Conservation (phyloP, 2,329 filamentous ascomycete genomes). For the Diatrype stigma region DNA sequence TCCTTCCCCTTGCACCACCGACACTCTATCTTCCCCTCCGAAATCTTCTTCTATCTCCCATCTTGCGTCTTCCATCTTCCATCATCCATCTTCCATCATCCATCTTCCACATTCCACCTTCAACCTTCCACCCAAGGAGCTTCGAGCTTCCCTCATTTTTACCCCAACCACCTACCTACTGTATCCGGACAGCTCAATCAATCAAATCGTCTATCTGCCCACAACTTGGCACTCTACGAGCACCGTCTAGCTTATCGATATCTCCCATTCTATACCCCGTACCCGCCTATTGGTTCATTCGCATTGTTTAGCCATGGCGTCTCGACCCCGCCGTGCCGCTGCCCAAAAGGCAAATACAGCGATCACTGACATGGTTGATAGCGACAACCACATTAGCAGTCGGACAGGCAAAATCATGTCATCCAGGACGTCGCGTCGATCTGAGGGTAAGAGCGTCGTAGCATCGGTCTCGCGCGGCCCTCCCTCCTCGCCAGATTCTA, state of each 20-base stretch:
- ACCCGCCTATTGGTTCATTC: constrained; percentile 1
- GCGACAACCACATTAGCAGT: constrained; percentile 35
- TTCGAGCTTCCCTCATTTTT: background rate
- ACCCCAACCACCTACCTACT: background rate
- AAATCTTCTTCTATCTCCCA: background rate
- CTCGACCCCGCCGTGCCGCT: constrained; percentile 37
- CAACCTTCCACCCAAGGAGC: background rate
- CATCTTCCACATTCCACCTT: too few relatives aligned
- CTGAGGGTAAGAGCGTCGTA: constrained; percentile 41
- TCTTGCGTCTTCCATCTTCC: too few relatives aligned
- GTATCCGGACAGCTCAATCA: background rate
- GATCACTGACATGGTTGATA: constrained; percentile 49
- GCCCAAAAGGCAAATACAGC: constrained; percentile 41
- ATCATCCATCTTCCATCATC: too few relatives aligned
- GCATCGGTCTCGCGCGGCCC: constrained; percentile 40
- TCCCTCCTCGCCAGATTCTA: constrained; percentile 39
- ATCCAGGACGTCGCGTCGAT: constrained; percentile 43
- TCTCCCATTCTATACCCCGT: background rate
- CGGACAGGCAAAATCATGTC: constrained; percentile 43
- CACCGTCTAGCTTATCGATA: constrained; percentile 1
- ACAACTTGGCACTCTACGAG: constrained; percentile 1
- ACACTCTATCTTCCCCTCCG: constrained; percentile 9
- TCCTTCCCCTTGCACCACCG: constrained; percentile 17
- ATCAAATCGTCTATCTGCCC: background rate
- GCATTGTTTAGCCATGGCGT: constrained; percentile 20